A percentile compares a stretch with the other conserved stretches of the same genome.
Evolutionary conservation across 768 basidiomycete genomes (phyloP).

Genomic region (Butyriboletus loyo): DNA sequence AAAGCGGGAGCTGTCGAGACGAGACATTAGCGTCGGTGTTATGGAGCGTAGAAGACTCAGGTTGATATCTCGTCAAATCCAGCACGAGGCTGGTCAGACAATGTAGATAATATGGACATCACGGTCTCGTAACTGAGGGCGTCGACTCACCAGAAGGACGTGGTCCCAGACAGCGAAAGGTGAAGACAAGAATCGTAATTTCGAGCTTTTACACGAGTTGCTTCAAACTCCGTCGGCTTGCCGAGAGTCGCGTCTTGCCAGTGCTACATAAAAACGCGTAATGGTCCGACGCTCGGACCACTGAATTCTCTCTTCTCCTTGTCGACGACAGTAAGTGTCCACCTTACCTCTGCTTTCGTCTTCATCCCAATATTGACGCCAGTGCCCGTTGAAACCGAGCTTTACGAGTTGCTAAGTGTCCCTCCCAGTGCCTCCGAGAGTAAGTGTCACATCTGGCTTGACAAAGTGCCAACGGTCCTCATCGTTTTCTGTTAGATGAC

Average conservation of each 20-base stretch:
- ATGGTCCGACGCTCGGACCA: background rate
- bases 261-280: constrained; percentile 27
- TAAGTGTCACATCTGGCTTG: constrained; percentile 30
- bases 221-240: constrained; percentile 34
- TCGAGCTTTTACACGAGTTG: background rate
- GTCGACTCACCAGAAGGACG: constrained; percentile 21
- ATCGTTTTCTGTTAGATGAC: constrained; percentile 49
- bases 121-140: constrained; percentile 27
- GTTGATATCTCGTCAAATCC: constrained; percentile 46
- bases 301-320: constrained; percentile 1
- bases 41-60: constrained; percentile 23
- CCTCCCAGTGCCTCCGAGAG: constrained; percentile 68
- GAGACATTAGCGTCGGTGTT: constrained; percentile 29
- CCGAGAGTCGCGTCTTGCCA: constrained; percentile 29
- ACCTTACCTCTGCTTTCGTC: background rate
- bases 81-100: constrained; percentile 64
- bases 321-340: constrained; percentile 27
- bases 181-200: background rate
- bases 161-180: no score
- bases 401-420: constrained; percentile 86
- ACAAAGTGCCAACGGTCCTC: constrained; percentile 5
- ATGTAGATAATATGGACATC: constrained; percentile 88
- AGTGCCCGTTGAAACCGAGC: constrained; percentile 76
- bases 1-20: constrained; percentile 14
- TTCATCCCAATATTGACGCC: constrained; percentile 2